phyloP scores from a whole-genome alignment of 2,329 filamentous ascomycete species.

The Scedosporium boydii region DNA sequence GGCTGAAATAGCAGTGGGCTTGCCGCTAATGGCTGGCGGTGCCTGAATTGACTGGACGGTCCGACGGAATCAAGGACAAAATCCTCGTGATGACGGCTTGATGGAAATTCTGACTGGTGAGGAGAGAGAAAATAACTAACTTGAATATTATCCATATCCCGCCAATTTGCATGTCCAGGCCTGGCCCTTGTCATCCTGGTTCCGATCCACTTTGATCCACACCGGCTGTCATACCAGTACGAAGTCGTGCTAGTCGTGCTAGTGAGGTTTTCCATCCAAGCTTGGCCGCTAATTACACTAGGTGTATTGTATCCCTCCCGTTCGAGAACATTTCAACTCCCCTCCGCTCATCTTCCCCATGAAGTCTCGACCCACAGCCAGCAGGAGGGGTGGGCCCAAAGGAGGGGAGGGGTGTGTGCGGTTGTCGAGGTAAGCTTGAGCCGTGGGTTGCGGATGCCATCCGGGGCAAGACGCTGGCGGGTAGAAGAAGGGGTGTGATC shows the following conservation, averaged over 20 bases:
- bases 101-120: not conserved
- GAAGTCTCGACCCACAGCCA: not conserved
- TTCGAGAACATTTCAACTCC: not conserved
- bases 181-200: slow-evolving; percentile 9
- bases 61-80: not conserved
- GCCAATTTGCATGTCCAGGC: slow-evolving; percentile 8
- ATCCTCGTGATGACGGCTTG: not conserved
- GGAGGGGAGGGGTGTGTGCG: not conserved
- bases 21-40: not conserved
- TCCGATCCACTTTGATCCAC: slow-evolving; percentile 8
- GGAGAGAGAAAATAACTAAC: not conserved
- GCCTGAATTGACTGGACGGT: not conserved
- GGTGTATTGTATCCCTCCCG: not conserved
- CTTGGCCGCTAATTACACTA: not conserved
- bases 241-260: not conserved
- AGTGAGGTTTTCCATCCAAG: not conserved
- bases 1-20: not conserved
- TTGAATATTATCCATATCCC: slow-evolving; percentile 11
- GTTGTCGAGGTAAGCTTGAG: not conserved
- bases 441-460: not conserved
- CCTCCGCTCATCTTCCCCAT: no score
- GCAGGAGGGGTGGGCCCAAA: not conserved
- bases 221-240: not conserved
- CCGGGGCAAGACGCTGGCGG: not conserved
- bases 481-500: not conserved